Base-by-base conservation (phyloP, 2,329 filamentous ascomycete species). In the Plenodomus biglobosus region DNA sequence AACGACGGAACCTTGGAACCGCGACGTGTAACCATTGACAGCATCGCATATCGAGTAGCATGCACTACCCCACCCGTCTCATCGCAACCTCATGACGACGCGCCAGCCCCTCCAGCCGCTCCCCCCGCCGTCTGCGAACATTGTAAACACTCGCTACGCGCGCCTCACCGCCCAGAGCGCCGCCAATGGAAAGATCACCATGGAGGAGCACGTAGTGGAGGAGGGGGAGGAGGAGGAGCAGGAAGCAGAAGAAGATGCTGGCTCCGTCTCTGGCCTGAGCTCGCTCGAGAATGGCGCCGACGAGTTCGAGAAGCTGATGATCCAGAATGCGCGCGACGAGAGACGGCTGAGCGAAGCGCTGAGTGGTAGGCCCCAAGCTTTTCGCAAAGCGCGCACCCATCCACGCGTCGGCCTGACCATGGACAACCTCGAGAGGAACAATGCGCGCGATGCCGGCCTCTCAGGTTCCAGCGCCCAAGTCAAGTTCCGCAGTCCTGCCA, bases 241-340 rank as follows among this genome's bases (percentile, higher is more conserved):
- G n/a, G n/a, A n/a, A n/a, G n/a, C 47, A 40, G 56, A 63, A 40
- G 62, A 67, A 19, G 52, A 64, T 40, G 39, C 50, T 10, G 62
- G 44, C 19, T 67, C 65, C 3, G 54, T 60, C 24, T 65, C 73
- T 10, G 68, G 66, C 27, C 53, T 76, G 32, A 73, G 66, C 24
- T 66, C 65, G 10, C 57, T 76, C 44, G 75, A 76, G 36, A 71
- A 73, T 50, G 74, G 73, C 47, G 55, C 56, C 27, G 64, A 78
- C 56, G 75, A 77, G 1, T 77, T 79, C 49, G 76, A 75, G 15
- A 67, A 67, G 42, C 66, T 65, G 42, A 70, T 78, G 54, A 64
- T 78, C 40, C 73, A 76, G 54, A 70, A 76, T 52, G 69, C 66
- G 32, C 71, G 73, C 49, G 75, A 79, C 55, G 61, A 73, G 51